These are phyloP conservation scores for Butyriboletus loyo DNA, from an alignment of 768 basidiomycete genomes.

Conservation along the genomic window DNA sequence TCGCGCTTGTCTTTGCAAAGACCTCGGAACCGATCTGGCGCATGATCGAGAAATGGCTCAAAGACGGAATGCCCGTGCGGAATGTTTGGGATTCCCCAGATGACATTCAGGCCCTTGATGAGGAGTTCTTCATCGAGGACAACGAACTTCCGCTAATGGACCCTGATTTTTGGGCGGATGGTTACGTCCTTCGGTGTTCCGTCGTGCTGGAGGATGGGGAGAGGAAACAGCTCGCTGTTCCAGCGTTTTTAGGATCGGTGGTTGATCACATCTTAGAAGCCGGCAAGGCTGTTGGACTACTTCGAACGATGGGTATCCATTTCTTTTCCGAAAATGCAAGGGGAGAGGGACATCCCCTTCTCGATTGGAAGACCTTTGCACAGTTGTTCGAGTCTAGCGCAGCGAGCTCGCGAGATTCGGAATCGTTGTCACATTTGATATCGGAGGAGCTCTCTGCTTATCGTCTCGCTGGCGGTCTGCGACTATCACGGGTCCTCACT, in stretches of 20 bases:
- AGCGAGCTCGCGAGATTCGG: constrained; percentile 48
- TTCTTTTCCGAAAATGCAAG: constrained; percentile 13
- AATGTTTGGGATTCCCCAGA: constrained; percentile 28
- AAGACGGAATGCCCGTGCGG: constrained; percentile 62
- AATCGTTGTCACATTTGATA: constrained; percentile 59
- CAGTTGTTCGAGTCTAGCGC: constrained; percentile 35
- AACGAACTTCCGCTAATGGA: constrained; percentile 62
- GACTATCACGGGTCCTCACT: constrained; percentile 55
- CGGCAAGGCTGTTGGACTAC: constrained; percentile 75
- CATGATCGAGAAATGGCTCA: constrained; percentile 71
- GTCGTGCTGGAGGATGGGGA: constrained; percentile 25
- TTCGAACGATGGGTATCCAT: constrained; percentile 49
- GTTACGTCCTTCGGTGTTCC: constrained; percentile 55
- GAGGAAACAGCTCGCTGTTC: constrained; percentile 37
- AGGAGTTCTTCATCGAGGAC: constrained; percentile 80
- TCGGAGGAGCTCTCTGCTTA: constrained; percentile 59
- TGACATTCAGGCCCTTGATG: constrained; percentile 41
- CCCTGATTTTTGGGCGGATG: constrained; percentile 79
- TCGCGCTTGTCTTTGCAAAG: constrained; percentile 60
- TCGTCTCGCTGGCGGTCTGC: constrained; percentile 49
- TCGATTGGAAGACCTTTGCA: constrained; percentile 43
- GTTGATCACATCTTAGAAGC: constrained; percentile 59
- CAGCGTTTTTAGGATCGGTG: constrained; percentile 60
- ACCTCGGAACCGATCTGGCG: constrained; percentile 71
- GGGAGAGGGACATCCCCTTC: constrained; percentile 28